Evolutionary conservation across 2,329 filamentous ascomycete species (phyloP), one percentile per base, ranked within the genome.

Genomic region (Blumeria graminis): DNA sequence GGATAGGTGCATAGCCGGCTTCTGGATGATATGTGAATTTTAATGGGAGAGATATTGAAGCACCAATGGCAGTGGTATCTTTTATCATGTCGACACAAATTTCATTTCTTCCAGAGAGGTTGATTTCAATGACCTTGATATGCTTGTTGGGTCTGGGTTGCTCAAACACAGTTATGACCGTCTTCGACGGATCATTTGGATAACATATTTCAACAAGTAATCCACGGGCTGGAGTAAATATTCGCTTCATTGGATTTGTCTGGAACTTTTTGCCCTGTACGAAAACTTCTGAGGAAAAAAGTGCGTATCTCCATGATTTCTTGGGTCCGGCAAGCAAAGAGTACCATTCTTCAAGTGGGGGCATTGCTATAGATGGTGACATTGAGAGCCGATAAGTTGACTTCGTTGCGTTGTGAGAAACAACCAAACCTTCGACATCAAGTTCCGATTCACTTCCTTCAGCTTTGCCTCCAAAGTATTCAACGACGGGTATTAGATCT

Each of bases 251-350:
- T 0, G 92, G 93, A 71, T 98, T 98, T 57, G 87, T 94, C 72
- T 96, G 87, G 73, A 94, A 96, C 66, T 93, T 88, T 69, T 94
- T 84, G 14, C 89, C 92, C 69, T 98, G 92, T 4, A 95, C 86
- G 61, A 95, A 82, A 33, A 95, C 84, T 62, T 98, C 90, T 0
- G 89, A 84, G 58, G 87, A 86, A 70, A 98, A 90, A 58, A 98
- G 80, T 33, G 92, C 92, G 66, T 95, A 87, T 58, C 90, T 81
- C 92, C 92, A 98, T 54, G 86, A 95, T 65, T 89, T 86, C 58
- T 76, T 81, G 53, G 80, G 77, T 16, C 92, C 92, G 43, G 90
- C 92, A 55, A 98, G 76, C 14, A 96, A 79, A 56, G 87, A 77
- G 63, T 95, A 72, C 92, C 92, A 98, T 16, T 82, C 78, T 57